A percentile compares a stretch with the other conserved stretches of the same genome.
phyloP scores from a whole-genome alignment of 1,139 yeast species.

The Yamadazyma atmosphaerica region DNA sequence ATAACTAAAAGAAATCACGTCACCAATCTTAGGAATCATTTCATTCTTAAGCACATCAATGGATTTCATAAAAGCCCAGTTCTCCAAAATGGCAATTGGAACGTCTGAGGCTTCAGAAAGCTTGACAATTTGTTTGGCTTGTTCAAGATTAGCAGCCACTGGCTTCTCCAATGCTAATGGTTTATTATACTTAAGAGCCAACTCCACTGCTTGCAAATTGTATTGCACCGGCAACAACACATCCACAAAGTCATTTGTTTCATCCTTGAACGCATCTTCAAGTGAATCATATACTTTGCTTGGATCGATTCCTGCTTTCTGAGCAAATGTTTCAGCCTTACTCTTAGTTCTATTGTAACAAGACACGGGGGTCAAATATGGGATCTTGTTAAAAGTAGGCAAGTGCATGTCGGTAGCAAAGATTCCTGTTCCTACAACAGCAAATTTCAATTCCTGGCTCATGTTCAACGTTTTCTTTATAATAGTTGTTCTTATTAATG shows the following conservation, averaged over 20 bases:
- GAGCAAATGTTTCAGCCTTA: slow-evolving; percentile 82
- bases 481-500: too few relatives aligned
- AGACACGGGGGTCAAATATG: slow-evolving; percentile 42
- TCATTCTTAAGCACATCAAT: slow-evolving; percentile 51
- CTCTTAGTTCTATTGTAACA: slow-evolving; percentile 80
- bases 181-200: slow-evolving; percentile 68
- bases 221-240: slow-evolving; percentile 83
- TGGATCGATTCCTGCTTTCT: slow-evolving; percentile 51
- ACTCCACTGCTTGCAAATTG: slow-evolving; percentile 65
- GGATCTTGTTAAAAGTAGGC: slow-evolving; percentile 60
- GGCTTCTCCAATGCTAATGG: slow-evolving; percentile 88
- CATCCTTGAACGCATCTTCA: slow-evolving; percentile 65
- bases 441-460: slow-evolving; percentile 33
- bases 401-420: slow-evolving; percentile 83
- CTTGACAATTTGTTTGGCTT: slow-evolving; percentile 76
- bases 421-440: slow-evolving; percentile 88
- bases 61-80: slow-evolving; percentile 73
- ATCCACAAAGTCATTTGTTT: slow-evolving; percentile 71
- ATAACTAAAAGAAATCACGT: slow-evolving; percentile 72
- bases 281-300: slow-evolving; percentile 60
- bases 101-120: slow-evolving; percentile 56
- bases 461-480: too few relatives aligned
- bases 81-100: slow-evolving; percentile 79
- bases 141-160: slow-evolving; percentile 78
- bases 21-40: slow-evolving; percentile 69